Evolutionary conservation across 2,329 filamentous ascomycete genomes (phyloP), one percentile per base, ranked within the genome.

Genomic region (Penicillium sp.): DNA sequence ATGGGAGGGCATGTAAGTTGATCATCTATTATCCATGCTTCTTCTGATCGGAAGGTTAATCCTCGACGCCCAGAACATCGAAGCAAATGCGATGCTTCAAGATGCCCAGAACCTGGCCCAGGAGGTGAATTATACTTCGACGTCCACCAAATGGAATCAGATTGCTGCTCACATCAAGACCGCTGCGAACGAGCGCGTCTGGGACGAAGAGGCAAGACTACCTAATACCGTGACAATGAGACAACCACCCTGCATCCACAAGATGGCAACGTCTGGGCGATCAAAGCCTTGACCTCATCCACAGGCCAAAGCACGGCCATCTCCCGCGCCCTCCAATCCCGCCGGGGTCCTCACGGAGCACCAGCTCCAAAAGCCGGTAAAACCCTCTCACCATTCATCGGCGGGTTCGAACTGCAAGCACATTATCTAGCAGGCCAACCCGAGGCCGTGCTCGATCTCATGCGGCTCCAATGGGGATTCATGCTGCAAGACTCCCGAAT

Each of bases 401-500:
- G 45, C 28, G 45, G 45, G 15, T 49, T 49, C 17, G 28, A 49
- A 2, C 22, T 49, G 28, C 45, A 49, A 35, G 45, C 45, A 17
- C 45, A 49, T 7, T 49, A 49, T 20, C 45, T 49, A 1, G 45
- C 45, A 14, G 6, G 14, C 15, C 45, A 35, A 31, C 15, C 25
- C 10, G 15, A 25, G 2, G 45, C 28, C 7, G 45, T 28, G 8
- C 69, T 83, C 4, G 76, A 79, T n/a, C 71, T 82, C 10, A 77
- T 79, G 54, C 68, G 76, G 0, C 65, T 79, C 2, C 77, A 81
- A 67, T 85, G 83, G 82, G 82, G 79, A 0, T 86, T 83, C 64
- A 85, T 86, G 82, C 77, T 86, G 5, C 75, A 83, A 15, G 79
- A 83, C 56, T 77, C 81, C 0, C 75, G 80, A 38, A 83, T 84